These are phyloP conservation scores for Juglanconis oblonga DNA, from an alignment of 2,329 filamentous ascomycete genomes.

Conservation along the genomic window DNA sequence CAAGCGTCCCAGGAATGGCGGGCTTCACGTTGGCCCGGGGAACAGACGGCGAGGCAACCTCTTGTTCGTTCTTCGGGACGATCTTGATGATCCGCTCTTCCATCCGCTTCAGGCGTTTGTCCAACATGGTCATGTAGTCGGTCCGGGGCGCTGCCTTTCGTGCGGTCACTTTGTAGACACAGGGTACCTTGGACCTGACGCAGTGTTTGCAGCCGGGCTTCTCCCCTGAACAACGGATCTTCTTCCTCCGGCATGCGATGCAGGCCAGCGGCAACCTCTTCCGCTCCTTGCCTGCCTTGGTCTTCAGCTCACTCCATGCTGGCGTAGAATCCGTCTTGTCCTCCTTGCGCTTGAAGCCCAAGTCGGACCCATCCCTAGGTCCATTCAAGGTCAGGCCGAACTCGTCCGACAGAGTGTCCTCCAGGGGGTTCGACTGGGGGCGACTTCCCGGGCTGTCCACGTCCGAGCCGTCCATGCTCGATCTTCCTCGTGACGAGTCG, in stretches of 20 bases:
- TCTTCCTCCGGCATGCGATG: conserved; percentile 93
- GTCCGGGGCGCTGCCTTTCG: conserved; percentile 91
- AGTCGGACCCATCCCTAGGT: conserved; percentile 51
- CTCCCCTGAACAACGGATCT: conserved; percentile 96
- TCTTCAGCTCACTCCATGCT: conserved; percentile 80
- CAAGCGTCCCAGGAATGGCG: conserved; percentile 55
- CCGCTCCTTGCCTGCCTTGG: conserved; percentile 91
- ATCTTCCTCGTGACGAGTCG: conserved; percentile 13
- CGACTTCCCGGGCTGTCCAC: conserved; percentile 41
- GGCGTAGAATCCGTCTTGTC: conserved; percentile 59
- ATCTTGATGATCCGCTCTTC: conserved; percentile 96
- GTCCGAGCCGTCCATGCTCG: conserved; percentile 42
- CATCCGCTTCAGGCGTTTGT: conserved; percentile 94
- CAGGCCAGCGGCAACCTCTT: conserved; percentile 91
- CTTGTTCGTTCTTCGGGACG: conserved; percentile 81
- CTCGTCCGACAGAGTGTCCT: conserved; percentile 55
- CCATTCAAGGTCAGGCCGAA: conserved; percentile 50
- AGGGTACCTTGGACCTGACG: conserved; percentile 85
- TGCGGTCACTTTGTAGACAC: conserved; percentile 95
- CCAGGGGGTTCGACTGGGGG: conserved; percentile 43
- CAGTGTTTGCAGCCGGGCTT: conserved; percentile 98
- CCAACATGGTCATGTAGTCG: conserved; percentile 98
- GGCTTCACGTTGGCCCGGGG: conserved; percentile 84
- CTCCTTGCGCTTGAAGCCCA: conserved; percentile 52
- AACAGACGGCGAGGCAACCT: conserved; percentile 60